phyloP scores from a whole-genome alignment of 2,329 filamentous ascomycete species.

The Penicillium glabrum region DNA sequence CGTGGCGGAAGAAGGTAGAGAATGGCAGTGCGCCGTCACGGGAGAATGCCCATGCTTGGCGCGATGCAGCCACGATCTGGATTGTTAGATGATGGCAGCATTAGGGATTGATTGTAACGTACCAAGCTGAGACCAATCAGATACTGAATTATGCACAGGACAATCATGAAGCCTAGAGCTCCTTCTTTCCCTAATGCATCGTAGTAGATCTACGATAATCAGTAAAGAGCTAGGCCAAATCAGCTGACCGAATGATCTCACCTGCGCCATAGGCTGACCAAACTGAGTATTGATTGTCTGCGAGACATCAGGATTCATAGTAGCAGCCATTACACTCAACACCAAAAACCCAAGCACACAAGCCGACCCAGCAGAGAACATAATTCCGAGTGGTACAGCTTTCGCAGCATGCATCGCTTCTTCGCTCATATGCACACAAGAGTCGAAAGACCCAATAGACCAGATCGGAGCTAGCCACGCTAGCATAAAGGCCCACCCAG shows the following conservation, averaged over 20 bases:
- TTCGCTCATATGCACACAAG: constrained; percentile 61
- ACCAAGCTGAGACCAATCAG: constrained; percentile 59
- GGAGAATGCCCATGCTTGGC: constrained; percentile 64
- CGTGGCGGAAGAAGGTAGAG: constrained; percentile 56
- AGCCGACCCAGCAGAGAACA: constrained; percentile 42
- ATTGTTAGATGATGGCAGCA: constrained; percentile 6
- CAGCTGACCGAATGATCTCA: constrained; percentile 4
- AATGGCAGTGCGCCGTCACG: constrained; percentile 63
- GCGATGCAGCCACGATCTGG: constrained; percentile 56
- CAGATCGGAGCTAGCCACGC: constrained; percentile 63
- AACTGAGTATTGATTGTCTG: constrained; percentile 49
- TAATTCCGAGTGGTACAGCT: constrained; percentile 58
- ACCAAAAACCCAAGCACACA: constrained; percentile 56
- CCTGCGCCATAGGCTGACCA: constrained; percentile 60
- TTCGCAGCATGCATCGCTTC: constrained; percentile 61
- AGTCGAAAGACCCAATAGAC: constrained; percentile 57
- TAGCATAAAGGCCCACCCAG: constrained; percentile 60
- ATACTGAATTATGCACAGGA: constrained; percentile 62
- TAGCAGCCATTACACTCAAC: constrained; percentile 58
- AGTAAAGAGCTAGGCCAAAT: neutral
- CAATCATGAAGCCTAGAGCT: constrained; percentile 58
- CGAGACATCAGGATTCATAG: constrained; percentile 54
- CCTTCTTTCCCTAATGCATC: constrained; percentile 61
- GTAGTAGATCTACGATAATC: constrained; percentile 54
- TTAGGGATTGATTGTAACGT: neutral